phyloP scores from a whole-genome alignment of 2,329 filamentous ascomycete species.

The Cercospora nicotianae region DNA sequence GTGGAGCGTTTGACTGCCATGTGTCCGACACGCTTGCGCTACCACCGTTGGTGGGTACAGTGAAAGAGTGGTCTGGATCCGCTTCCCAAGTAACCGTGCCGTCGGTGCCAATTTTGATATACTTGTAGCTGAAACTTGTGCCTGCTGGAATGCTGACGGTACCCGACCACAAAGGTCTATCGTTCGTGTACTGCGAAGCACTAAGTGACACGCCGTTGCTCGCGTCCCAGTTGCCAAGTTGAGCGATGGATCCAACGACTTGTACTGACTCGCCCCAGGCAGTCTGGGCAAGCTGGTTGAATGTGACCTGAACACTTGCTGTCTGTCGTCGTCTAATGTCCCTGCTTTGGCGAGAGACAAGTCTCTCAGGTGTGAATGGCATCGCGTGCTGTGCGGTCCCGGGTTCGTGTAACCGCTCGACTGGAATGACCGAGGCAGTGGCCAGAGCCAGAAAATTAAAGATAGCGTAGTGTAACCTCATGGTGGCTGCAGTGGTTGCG shows the following conservation, averaged over 20 bases:
- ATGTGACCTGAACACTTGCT: conserved; percentile 58
- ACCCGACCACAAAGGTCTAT: conserved; percentile 62
- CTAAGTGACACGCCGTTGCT: conserved; percentile 57
- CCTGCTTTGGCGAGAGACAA: conserved; percentile 12
- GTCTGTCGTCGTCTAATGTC: conserved; percentile 5
- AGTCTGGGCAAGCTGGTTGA: conserved; percentile 61
- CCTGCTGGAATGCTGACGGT: conserved; percentile 59
- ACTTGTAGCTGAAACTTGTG: conserved; percentile 58
- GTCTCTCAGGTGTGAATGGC: conserved; percentile 12
- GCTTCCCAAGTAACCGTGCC: conserved; percentile 64
- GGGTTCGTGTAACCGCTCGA: conserved; percentile 14
- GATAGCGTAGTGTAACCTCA: conserved; percentile 20
- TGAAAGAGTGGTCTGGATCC: conserved; percentile 51
- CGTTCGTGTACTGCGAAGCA: conserved; percentile 58
- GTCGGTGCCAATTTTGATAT: conserved; percentile 58
- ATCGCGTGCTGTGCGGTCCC: conserved; percentile 6
- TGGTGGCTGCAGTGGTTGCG: conserved; percentile 1
- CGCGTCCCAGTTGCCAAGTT: conserved; percentile 63
- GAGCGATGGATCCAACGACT: conserved; percentile 59
- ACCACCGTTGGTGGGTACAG: conserved; percentile 43
- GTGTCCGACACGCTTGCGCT: conserved; percentile 41
- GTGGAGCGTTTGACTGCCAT: conserved; percentile 38
- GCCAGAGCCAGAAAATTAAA: conserved; percentile 21
- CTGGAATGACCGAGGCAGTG: conserved; percentile 22
- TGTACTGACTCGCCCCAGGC: conserved; percentile 64